Base-by-base conservation (phyloP, 2,329 filamentous ascomycete species). In the Rhynchosporium agropyri region DNA sequence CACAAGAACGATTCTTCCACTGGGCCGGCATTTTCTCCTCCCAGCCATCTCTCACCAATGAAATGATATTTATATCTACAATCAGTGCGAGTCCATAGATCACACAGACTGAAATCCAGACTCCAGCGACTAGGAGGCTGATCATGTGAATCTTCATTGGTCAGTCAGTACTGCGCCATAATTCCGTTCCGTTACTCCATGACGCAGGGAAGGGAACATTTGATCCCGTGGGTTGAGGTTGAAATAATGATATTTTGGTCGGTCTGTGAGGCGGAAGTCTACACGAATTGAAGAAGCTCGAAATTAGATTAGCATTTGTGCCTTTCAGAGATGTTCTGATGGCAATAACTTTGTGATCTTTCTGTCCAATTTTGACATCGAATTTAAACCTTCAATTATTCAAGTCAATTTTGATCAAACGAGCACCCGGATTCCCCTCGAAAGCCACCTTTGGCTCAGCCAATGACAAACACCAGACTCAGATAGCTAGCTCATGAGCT, bases 171-270 rank as follows among this genome's bases (percentile, higher is more conserved):
- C 20, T 15, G 60, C 60, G 64, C 65, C 64, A 63, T 68, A 61
- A 65, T 64, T 67, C 67, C 65, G 65, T 65, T 66, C 67, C 65
- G 55, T 68, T 63, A 15, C 54, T 63, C 63, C 63, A 67, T 68
- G 67, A 67, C 60, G 65, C 61, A 61, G 62, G 40, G 40, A 49
- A 36, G 62, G 40, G 40, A 49, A 36, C 13, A 20, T 46, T 40
- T 6, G 38, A 28, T 29, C 28, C 20, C 15, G 53, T 53, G 20
- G 54, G 4, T 29, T 42, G 31, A 40, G 15, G 26, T 13, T 12
- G 7, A 29, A 54, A 42, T 54, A 20, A 26, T 36, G 3, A 42
- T 54, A 28, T 54, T 20, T 38, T 54, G n/a, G n/a, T 9, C 20
- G n/a, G n/a, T 4, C 9, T 54, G 9, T 6, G 3, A 20, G 15